Evolutionary conservation across 352 stramenopile species (phyloP), one percentile per base, ranked within the genome.

Genomic region (Aphanomyces cochlioides): DNA sequence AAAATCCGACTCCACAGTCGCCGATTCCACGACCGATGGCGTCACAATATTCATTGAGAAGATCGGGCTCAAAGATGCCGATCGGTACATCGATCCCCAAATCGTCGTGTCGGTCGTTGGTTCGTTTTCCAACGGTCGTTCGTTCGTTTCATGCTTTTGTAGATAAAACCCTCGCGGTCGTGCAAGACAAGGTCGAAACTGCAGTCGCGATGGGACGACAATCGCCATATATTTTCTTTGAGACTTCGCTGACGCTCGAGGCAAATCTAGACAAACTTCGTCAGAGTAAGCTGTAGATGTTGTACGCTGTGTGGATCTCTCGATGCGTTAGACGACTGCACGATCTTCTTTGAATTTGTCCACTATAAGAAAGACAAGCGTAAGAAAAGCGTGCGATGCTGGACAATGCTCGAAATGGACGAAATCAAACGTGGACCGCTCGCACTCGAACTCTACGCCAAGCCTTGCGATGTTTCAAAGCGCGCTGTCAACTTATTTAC

Each of bases 301-400:
- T n/a, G 37, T 7, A 40, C 59, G 19, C 21, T 17, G 17, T 53
- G 2, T 13, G 13, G 1, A 28, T 63, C 50, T 40, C 47, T 54
- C 53, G 37, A 7, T 56, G 38, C 57, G 66, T 50, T 56, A 91
- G 83, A 77, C 28, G 80, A 79, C 17, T 79, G 75, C 38, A 80
- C 82, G 15, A 76, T 91, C 53, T 87, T 84, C 67, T 85, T 91
- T 19, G 83, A 88, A 66, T 81, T 91, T 56, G 83, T 83, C 59
- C 83, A 91, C 75, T 91, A 88, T 75, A 91, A 91, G 48, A 67
- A 79, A 15, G 88, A 87, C 74, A 91, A 89, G 67, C 80, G 82
- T 56, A 91, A 90, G 59, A 87, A 91, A 53, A 89, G 81, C 61
- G 89, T 83, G 15, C 82, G 83, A 34, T 91, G 83, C 77, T 91